Evolutionary conservation across 257 asterid genomes (phyloP), one percentile per base, ranked within the genome.

Genomic region (Datura wrightii): DNA sequence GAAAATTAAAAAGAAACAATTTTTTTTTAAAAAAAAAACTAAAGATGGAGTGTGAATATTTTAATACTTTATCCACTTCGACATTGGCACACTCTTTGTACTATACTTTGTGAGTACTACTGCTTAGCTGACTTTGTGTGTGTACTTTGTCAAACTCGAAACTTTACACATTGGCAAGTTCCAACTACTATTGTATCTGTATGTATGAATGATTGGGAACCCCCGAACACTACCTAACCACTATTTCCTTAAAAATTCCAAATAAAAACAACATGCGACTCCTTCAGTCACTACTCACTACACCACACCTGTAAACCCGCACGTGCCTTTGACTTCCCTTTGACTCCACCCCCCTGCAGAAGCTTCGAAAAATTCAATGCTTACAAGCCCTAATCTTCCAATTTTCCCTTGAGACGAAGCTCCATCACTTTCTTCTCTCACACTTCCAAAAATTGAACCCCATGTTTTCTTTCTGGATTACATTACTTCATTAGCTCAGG

Each of bases 311-410:
- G 60, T 74, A 48, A 48, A 76, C 8, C 60, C 81, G 81, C 81
- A 76, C 81, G 81, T 76, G 81, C 8, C 13, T 10, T 46, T 74
- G 80, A 72, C 80, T 72, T 72, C 16, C 59, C 8, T 19, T 76
- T 76, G 81, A 76, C 81, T 76, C 39, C 36, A 76, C 81, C 50
- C 39, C 10, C 44, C 14, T 15, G 5, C 5, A 76, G 81, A 76
- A 76, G 44, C 62, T 76, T 76, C 81, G 81, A 76, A 74, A 65
- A 76, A 24, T 76, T 48, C 44, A 31, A 5, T 16, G 19, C 60
- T 76, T 13, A 76, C n/a, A 74, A 74, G 80, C 80, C 80, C 80
- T 74, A 74, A 74, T 74, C 80, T 72, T 72, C 58, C 80, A 62
- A 62, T 63, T 63, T 39, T 39, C 59, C 59, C 13, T 54, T 56